These are phyloP conservation scores for Chaetomium cochliodes DNA, from an alignment of 495 filamentous ascomycete genomes.

Conservation along the genomic window DNA sequence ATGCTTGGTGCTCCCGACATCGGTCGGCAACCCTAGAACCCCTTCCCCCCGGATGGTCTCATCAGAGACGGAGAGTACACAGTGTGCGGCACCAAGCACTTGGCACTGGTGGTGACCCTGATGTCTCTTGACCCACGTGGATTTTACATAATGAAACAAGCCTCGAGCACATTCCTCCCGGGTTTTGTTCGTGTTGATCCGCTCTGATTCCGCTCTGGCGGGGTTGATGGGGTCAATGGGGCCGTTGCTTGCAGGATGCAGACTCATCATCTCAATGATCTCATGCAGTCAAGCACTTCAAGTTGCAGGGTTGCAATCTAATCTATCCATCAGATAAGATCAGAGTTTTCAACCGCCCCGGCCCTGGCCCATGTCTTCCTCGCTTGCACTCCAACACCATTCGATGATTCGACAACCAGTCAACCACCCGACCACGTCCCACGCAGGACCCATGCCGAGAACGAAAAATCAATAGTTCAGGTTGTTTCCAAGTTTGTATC, in stretches of 20 bases:
- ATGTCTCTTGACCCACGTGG: neutral
- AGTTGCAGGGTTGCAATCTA: slow-evolving; percentile 19
- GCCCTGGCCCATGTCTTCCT: neutral
- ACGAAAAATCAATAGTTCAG: slow-evolving; percentile 24
- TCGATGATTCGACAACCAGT: too few relatives aligned
- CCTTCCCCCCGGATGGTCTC: too few relatives aligned
- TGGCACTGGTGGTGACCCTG: slow-evolving; percentile 8
- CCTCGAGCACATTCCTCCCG: neutral
- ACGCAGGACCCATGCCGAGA: neutral
- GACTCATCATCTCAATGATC: too few relatives aligned
- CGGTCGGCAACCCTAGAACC: neutral
- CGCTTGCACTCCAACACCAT: slow-evolving; percentile 14
- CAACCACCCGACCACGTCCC: neutral
- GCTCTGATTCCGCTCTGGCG: neutral
- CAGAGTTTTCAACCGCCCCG: slow-evolving; percentile 13
- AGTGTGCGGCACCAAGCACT: neutral
- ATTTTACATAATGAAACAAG: slow-evolving; percentile 3
- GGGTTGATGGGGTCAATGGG: too few relatives aligned
- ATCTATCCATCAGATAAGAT: slow-evolving; percentile 31
- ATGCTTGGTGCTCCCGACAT: neutral
- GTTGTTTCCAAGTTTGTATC: too few relatives aligned
- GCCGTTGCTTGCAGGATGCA: too few relatives aligned
- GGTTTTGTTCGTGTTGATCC: neutral
- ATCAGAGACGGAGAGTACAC: slow-evolving; percentile 2
- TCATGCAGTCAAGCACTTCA: neutral